These are phyloP conservation scores for Apiospora malaysiana DNA, from an alignment of 2,329 filamentous ascomycete species.

Conservation along the genomic window DNA sequence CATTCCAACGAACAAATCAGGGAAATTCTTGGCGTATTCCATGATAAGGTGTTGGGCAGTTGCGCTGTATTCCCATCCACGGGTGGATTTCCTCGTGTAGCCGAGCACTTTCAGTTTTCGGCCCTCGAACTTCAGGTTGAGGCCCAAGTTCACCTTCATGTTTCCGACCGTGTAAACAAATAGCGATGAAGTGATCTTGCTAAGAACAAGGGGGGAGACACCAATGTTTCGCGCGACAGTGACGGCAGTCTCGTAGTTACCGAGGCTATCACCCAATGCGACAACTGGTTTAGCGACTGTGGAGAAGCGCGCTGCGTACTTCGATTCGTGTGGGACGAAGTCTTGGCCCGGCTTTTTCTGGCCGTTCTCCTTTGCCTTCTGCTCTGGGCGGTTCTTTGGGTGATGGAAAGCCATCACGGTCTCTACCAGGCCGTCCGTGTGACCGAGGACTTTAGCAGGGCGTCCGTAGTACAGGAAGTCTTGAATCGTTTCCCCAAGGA, in stretches of 20 bases:
- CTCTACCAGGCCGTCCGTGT: constrained; percentile 53
- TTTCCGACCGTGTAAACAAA: constrained; percentile 80
- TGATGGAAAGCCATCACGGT: constrained; percentile 20
- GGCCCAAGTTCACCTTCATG: constrained; percentile 83
- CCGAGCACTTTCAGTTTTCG: constrained; percentile 95
- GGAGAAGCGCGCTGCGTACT: constrained; percentile 62
- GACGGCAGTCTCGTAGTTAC: constrained; percentile 84
- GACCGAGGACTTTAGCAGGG: constrained; percentile 80
- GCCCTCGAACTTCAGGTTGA: constrained; percentile 96
- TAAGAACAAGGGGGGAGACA: constrained; percentile 85
- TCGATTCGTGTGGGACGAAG: constrained; percentile 19
- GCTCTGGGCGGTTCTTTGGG: neutral
- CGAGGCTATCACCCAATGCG: constrained; percentile 68
- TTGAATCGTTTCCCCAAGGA: constrained; percentile 83
- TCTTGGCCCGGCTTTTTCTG: neutral
- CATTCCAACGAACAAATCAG: constrained; percentile 91
- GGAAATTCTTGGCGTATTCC: constrained; percentile 92
- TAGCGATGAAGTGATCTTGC: constrained; percentile 96
- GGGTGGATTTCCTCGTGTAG: constrained; percentile 84
- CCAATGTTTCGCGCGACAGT: constrained; percentile 83
- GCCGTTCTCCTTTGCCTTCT: constrained; percentile 5
- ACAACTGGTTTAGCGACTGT: constrained; percentile 84
- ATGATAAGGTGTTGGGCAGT: constrained; percentile 81
- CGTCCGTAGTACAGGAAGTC: constrained; percentile 69
- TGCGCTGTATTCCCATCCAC: constrained; percentile 94